phyloP scores from a whole-genome alignment of 2,329 filamentous ascomycete species.

The Botrytis elliptica region DNA sequence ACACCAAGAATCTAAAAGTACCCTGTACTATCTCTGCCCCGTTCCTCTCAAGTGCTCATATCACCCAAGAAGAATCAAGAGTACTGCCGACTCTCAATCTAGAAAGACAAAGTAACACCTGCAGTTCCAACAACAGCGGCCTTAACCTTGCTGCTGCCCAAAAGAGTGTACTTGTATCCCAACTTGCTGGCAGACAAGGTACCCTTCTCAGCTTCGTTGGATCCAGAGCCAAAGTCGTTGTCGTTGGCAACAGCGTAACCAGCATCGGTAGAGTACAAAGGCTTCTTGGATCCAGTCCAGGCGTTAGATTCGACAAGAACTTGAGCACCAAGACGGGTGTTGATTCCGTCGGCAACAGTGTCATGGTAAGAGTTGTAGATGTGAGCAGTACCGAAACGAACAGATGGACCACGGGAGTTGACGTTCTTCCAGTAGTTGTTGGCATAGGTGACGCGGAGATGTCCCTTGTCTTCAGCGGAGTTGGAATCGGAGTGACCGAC shows the following conservation, averaged over 20 bases:
- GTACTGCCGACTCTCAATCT: not conserved
- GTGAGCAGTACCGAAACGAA: constrained; percentile 16
- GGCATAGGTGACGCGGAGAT: constrained; percentile 34
- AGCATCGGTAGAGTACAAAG: constrained; percentile 32
- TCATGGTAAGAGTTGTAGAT: constrained; percentile 15
- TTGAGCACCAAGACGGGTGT: constrained; percentile 56
- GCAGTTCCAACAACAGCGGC: constrained; percentile 38
- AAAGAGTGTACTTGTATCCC: constrained; percentile 53
- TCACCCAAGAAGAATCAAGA: not conserved
- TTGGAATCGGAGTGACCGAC: constrained; percentile 37
- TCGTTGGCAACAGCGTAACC: constrained; percentile 47
- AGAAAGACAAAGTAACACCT: constrained; percentile 41
- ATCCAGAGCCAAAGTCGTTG: constrained; percentile 48
- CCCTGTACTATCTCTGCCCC: not conserved
- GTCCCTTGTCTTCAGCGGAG: constrained; percentile 32
- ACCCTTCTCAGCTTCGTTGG: constrained; percentile 50
- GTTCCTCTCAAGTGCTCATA: not conserved
- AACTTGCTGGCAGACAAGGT: constrained; percentile 44
- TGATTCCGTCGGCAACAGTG: constrained; percentile 43
- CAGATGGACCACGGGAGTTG: constrained; percentile 14
- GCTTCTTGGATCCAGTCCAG: constrained; percentile 46
- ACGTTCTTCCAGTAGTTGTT: constrained; percentile 28
- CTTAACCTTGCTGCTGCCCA: constrained; percentile 51
- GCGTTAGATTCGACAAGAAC: constrained; percentile 57
- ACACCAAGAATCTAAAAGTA: not conserved